Conservation (phyloP, 345 rosid species). For the Chamaenerion angustifolium region DNA sequence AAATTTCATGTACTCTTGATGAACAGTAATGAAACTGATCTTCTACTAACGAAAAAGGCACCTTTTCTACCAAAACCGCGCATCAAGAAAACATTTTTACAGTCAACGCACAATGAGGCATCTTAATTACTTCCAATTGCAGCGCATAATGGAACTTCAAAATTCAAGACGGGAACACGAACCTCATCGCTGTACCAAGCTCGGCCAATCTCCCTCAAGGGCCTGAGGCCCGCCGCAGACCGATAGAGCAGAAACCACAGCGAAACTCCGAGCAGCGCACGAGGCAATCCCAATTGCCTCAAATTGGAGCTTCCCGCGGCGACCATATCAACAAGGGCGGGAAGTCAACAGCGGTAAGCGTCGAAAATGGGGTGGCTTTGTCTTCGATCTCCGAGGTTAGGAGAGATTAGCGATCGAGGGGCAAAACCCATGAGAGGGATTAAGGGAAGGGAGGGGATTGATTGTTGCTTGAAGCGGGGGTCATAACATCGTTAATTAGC, state of each 20-base stretch:
- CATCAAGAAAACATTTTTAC: not conserved
- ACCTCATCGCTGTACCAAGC: constrained; percentile 95
- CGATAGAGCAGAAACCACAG: constrained; percentile 29
- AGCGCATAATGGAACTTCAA: constrained; percentile 7
- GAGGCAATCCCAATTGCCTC: constrained; percentile 27
- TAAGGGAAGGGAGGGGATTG: constrained; percentile 5
- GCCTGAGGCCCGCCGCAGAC: constrained; percentile 56
- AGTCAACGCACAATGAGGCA: not conserved
- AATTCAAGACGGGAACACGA: constrained; percentile 11
- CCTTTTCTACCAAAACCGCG: no score
- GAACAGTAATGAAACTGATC: not conserved
- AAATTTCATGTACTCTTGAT: not conserved
- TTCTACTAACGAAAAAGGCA: not conserved
- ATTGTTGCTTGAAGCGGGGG: constrained; percentile 58
- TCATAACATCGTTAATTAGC: constrained; percentile 31
- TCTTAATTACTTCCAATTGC: not conserved
- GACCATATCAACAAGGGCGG: not conserved
- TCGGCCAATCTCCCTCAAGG: constrained; percentile 65
- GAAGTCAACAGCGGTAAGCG: constrained; percentile 6
- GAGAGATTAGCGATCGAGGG: constrained; percentile 9
- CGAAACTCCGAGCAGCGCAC: constrained; percentile 40
- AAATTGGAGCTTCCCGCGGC: constrained; percentile 4
- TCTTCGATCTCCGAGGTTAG: constrained; percentile 5
- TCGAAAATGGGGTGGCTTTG: not conserved
- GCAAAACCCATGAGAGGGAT: constrained; percentile 14